A percentile compares a stretch with the other conserved stretches of the same genome.
Evolutionary conservation across 139 green algal genomes (phyloP).

Genomic region (Chlamydomonas sphaeroides): DNA sequence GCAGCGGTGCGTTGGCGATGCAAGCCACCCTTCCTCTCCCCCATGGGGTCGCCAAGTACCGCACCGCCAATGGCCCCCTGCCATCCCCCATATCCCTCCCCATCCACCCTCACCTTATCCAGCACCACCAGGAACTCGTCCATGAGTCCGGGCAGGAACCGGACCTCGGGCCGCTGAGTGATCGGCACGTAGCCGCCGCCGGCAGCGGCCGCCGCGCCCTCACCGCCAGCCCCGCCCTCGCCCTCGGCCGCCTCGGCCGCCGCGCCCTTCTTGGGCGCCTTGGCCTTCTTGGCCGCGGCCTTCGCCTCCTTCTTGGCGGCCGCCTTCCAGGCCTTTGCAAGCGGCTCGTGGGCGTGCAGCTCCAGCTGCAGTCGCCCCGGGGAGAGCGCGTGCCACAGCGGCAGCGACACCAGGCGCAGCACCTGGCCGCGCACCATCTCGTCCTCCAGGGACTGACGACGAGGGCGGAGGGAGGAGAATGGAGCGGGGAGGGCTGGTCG

Average conservation of each 20-base stretch:
- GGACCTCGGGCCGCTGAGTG: slow-evolving; percentile 68
- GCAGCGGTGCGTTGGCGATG: too few species aligned
- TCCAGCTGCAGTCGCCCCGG: slow-evolving; percentile 84
- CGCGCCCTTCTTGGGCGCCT: neutral
- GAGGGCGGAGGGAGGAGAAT: slow-evolving; percentile 40
- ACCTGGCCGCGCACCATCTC: slow-evolving; percentile 78
- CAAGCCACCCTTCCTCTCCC: too few species aligned
- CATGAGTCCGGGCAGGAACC: slow-evolving; percentile 82
- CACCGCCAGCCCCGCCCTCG: too few species aligned
- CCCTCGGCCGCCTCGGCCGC: neutral
- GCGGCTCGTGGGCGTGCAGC: slow-evolving; percentile 74
- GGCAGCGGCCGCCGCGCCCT: slow-evolving; percentile 26
- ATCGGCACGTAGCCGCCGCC: slow-evolving; percentile 61
- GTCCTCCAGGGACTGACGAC: slow-evolving; percentile 88
- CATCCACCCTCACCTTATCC: slow-evolving; percentile 21
- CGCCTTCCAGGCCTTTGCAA: slow-evolving; percentile 90
- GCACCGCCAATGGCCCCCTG: too few species aligned
- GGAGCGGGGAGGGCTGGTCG: neutral
- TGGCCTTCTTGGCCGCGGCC: slow-evolving; percentile 55
- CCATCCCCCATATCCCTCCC: neutral
- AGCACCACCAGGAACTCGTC: slow-evolving; percentile 75
- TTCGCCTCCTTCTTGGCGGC: slow-evolving; percentile 87
- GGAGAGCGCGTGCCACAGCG: slow-evolving; percentile 89
- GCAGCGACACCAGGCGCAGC: slow-evolving; percentile 86
- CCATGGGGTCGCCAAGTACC: too few species aligned